Evolutionary conservation across 208 protist genomes (phyloP), one percentile per base, ranked within the genome.

Genomic region (Dictyostelium gargantuum): DNA sequence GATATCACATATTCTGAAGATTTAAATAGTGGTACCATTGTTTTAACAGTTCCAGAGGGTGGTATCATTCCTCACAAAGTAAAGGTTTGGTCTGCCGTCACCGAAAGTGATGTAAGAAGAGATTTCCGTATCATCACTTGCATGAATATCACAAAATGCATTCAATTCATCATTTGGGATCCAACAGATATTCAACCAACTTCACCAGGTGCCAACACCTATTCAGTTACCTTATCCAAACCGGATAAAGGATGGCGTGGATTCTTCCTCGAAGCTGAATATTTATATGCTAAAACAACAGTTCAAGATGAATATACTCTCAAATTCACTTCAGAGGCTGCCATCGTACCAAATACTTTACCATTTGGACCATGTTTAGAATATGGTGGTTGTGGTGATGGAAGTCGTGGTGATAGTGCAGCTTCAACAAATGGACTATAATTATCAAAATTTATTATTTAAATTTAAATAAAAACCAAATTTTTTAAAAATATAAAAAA

Each of bases 51-150:
- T 11, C 1, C n/a, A 35, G 38, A 52, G 32, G 82, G 82, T 52
- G 35, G 44, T 13, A n/a, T n/a, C 2, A 1, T 63, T n/a, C 82
- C 82, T 44, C 40, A 29, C 26, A 89, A 76, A 74, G 82, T 89
- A 23, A 89, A 89, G 17, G 29, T 54, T 68, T 89, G 82, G 82
- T 40, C 58, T 2, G 82, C 82, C 8, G 32, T 63, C 0, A 89
- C 82, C 21, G 70, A 79, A 56, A 50, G 32, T n/a, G 15, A 32
- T 8, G 26, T 6, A 8, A 52, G 70, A 68, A 74, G 82, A 79
- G 82, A 89, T 40, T 89, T 89, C 48, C 42, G 82, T 63, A 26
- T 89, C 5, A 35, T 89, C 19, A 89, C 70, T 58, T 89, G 82
- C 52, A 42, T 35, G 9, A 70, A 79, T 68, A 35, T 50, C 58